A percentile compares a stretch with the other conserved stretches of the same genome.
Evolutionary conservation across 148 eudicot species (phyloP).

Genomic region (Spergularia marina): DNA sequence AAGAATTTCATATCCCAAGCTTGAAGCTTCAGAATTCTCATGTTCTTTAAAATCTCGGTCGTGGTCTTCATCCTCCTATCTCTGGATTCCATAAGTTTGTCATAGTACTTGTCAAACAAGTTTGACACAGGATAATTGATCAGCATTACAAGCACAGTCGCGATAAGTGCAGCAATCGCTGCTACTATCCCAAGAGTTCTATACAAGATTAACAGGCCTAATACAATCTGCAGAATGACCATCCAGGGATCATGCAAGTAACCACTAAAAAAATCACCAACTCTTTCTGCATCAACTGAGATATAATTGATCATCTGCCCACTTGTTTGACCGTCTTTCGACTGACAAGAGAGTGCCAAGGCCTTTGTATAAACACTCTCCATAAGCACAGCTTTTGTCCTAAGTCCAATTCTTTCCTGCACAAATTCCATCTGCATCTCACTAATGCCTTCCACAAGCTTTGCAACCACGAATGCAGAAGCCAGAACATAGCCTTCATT

Average conservation of each 20-base stretch:
- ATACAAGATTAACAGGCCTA: slow-evolving; percentile 35
- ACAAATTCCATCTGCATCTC: slow-evolving; percentile 30
- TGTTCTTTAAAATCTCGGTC: slow-evolving; percentile 36
- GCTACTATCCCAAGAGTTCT: slow-evolving; percentile 37
- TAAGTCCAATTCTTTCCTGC: slow-evolving; percentile 28
- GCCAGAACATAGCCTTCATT: slow-evolving; percentile 32
- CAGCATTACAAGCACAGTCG: slow-evolving; percentile 33
- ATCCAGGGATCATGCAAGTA: slow-evolving; percentile 41
- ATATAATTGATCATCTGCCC: slow-evolving; percentile 41
- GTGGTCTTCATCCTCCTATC: slow-evolving; percentile 43
- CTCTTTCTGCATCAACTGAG: slow-evolving; percentile 39
- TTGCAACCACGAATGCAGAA: slow-evolving; percentile 27
- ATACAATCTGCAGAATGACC: slow-evolving; percentile 21
- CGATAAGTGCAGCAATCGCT: slow-evolving; percentile 31
- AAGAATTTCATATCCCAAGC: slow-evolving; percentile 46
- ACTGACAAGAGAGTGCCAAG: slow-evolving; percentile 29
- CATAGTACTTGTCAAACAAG: slow-evolving; percentile 31
- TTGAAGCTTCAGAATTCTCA: slow-evolving; percentile 43
- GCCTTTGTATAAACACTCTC: slow-evolving; percentile 33
- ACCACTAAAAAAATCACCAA: slow-evolving; percentile 32
- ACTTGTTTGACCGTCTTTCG: slow-evolving; percentile 36
- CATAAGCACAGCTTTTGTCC: slow-evolving; percentile 27
- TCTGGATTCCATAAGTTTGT: slow-evolving; percentile 33
- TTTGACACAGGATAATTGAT: slow-evolving; percentile 30
- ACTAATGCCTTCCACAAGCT: slow-evolving; percentile 32